These are phyloP conservation scores for Xeromyces bisporus DNA, from an alignment of 495 filamentous ascomycete genomes.

Conservation along the genomic window DNA sequence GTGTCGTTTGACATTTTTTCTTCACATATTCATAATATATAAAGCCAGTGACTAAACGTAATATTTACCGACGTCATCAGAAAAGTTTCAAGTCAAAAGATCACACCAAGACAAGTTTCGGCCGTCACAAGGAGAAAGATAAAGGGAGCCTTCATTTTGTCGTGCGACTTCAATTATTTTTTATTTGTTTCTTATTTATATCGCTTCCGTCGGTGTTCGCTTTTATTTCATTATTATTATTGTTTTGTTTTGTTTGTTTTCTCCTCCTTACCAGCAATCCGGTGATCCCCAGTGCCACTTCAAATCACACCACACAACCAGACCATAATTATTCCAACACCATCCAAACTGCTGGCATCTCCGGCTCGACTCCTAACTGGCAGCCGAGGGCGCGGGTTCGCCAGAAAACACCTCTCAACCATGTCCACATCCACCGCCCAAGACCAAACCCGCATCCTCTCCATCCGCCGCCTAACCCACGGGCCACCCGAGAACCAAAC, in stretches of 20 bases:
- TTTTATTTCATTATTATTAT: too few species aligned
- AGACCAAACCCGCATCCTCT: slow-evolving; percentile 21
- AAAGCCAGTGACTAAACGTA: too few species aligned
- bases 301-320: neutral
- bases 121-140: too few species aligned
- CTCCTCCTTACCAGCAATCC: neutral
- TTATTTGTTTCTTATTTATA: neutral
- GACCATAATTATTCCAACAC: slow-evolving; percentile 1
- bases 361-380: slow-evolving; percentile 17
- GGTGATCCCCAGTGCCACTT: slow-evolving; percentile 3
- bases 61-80: too few species aligned
- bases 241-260: neutral
- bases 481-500: slow-evolving; percentile 18
- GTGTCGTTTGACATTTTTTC: too few species aligned
- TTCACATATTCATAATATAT: too few species aligned
- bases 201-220: too few species aligned
- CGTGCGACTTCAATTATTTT: neutral
- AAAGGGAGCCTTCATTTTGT: too few species aligned
- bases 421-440: slow-evolving; percentile 8
- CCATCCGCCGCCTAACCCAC: slow-evolving; percentile 26
- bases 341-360: slow-evolving; percentile 17
- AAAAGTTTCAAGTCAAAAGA: too few species aligned
- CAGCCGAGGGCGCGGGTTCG: slow-evolving; percentile 17
- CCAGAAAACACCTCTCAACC: slow-evolving; percentile 13
- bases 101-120: too few species aligned